A percentile compares a stretch with the other conserved stretches of the same genome.
phyloP scores from a whole-genome alignment of 176 grass and related monocot species.

The Aegilops longissima region DNA sequence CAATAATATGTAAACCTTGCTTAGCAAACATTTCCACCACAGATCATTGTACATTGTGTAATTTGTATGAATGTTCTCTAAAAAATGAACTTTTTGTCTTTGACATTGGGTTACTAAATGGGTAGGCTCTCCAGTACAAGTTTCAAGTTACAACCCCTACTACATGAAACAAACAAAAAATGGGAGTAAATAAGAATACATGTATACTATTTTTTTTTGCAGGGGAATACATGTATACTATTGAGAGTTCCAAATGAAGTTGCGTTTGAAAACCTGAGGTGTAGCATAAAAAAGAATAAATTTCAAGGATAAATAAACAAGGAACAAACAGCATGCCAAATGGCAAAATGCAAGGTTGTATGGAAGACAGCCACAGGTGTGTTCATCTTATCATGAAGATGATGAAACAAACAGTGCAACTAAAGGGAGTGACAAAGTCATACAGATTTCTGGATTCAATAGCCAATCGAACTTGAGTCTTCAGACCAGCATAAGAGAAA shows the following conservation, averaged over 20 bases:
- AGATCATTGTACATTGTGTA: not conserved
- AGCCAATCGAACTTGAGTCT: constrained; percentile 94
- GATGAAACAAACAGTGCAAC: not conserved
- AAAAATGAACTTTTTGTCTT: not conserved
- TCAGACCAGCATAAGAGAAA: constrained; percentile 98
- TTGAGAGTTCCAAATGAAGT: constrained; percentile 5
- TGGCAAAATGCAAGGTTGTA: not conserved
- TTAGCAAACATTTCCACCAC: not conserved
- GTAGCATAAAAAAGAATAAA: not conserved
- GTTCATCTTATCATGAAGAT: constrained; percentile 15
- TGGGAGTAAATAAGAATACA: not conserved
- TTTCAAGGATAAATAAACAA: not conserved
- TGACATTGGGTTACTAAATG: not conserved
- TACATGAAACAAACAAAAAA: not conserved
- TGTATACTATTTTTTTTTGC: not conserved
- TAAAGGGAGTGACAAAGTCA: constrained; percentile 15
- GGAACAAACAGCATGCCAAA: constrained; percentile 5
- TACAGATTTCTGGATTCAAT: constrained; percentile 85
- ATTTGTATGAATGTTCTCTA: not conserved
- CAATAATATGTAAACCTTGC: not conserved
- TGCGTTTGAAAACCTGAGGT: not conserved
- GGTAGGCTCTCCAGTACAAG: not conserved
- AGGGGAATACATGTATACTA: not conserved
- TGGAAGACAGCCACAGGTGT: not conserved
- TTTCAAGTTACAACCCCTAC: constrained; percentile 14